Evolutionary conservation across 495 filamentous ascomycete species (phyloP).

Genomic region (Thermothielavioides terrestris): DNA sequence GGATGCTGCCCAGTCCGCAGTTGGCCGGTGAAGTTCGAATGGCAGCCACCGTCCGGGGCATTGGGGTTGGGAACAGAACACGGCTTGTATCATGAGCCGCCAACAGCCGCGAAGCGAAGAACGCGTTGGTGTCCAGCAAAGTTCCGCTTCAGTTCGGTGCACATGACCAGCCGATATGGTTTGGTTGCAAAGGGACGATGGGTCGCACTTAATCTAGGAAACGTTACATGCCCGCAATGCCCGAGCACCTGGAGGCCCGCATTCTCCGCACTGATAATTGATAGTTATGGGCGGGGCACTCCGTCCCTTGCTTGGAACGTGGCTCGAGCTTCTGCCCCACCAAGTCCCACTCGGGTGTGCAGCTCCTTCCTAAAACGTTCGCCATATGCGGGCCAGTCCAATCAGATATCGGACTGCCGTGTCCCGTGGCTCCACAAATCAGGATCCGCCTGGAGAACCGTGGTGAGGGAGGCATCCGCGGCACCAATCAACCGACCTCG

Average conservation of each 20-base stretch:
- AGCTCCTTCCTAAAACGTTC: conserved; percentile 7
- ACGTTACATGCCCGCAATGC: conserved; percentile 17
- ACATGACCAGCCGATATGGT: neutral
- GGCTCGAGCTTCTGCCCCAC: neutral
- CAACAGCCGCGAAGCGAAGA: neutral
- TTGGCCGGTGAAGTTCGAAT: too few relatives aligned
- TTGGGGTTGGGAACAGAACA: too few relatives aligned
- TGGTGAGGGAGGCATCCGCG: neutral
- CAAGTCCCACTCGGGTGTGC: neutral
- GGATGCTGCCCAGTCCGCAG: too few relatives aligned
- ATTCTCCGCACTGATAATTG: neutral
- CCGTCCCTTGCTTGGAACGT: neutral
- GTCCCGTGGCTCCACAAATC: neutral
- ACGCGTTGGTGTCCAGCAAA: too few relatives aligned
- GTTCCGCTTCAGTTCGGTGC: too few relatives aligned
- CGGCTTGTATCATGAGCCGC: neutral
- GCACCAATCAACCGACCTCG: neutral
- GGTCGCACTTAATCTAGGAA: conserved; percentile 3
- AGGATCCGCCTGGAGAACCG: neutral
- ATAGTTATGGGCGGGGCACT: neutral
- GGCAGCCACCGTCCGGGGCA: too few relatives aligned
- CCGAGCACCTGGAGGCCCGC: neutral
- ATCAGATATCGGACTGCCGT: neutral
- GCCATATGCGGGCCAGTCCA: neutral
- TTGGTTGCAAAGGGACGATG: neutral